A percentile compares a stretch with the other conserved stretches of the same genome.
phyloP scores from a whole-genome alignment of 306 rosid genomes.

The Cicer arietinum region DNA sequence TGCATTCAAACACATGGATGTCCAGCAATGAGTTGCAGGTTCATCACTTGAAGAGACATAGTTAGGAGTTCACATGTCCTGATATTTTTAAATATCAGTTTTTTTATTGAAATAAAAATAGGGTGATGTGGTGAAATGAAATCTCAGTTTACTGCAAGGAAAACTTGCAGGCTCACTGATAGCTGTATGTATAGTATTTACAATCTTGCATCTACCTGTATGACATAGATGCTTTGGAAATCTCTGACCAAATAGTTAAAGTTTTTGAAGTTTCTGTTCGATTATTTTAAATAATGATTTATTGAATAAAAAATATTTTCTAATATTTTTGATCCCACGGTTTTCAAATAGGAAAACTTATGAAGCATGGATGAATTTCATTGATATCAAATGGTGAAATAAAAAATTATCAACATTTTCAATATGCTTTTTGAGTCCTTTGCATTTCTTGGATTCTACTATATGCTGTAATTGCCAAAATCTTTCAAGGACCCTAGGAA shows the following conservation, averaged over 20 bases:
- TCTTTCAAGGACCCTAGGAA: slow-evolving; percentile 8
- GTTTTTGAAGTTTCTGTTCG: slow-evolving; percentile 23
- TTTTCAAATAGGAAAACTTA: slow-evolving; percentile 7
- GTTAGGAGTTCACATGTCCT: slow-evolving; percentile 15
- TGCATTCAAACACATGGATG: slow-evolving; percentile 25
- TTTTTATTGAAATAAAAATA: not conserved
- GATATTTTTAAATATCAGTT: slow-evolving; percentile 13
- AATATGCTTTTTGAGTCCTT: not conserved
- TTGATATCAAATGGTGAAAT: slow-evolving; percentile 31
- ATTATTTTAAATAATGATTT: slow-evolving; percentile 6
- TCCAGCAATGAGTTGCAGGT: slow-evolving; percentile 21
- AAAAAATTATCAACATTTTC: slow-evolving; percentile 26
- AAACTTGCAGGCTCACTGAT: not conserved
- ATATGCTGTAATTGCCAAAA: slow-evolving; percentile 10
- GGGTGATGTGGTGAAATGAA: not conserved
- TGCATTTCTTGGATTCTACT: slow-evolving; percentile 18
- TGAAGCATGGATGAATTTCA: slow-evolving; percentile 7
- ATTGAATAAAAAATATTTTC: not conserved
- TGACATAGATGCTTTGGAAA: slow-evolving; percentile 11
- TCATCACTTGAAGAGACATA: slow-evolving; percentile 32
- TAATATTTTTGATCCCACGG: not conserved
- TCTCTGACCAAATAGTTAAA: not conserved
- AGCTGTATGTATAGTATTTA: not conserved
- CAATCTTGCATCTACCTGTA: slow-evolving; percentile 2
- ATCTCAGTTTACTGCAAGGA: not conserved